Evolutionary conservation across 768 basidiomycete species (phyloP), one percentile per base, ranked within the genome.

Genomic region (Mycena leptocephala): DNA sequence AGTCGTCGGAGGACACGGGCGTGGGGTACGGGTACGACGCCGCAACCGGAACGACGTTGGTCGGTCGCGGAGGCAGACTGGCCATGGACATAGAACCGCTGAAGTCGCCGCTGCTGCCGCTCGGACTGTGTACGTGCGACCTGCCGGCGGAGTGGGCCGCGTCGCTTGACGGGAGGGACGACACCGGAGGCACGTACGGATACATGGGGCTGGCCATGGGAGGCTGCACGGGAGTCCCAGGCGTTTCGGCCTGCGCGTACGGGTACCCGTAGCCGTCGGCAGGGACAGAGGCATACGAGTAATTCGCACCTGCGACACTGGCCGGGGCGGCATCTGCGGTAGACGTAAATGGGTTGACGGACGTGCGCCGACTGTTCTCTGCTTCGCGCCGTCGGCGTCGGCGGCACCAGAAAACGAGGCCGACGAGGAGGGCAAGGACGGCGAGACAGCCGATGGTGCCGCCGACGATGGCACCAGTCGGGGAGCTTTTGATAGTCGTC

Each of bases 391-490:
- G 63, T 28, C 62, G 73, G 16, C 77, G 77, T 6, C 67, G 69
- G 5, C 62, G 73, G 33, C 73, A 75, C 73, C 73, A 78, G 66
- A 78, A 75, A 14, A 72, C 22, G 0, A 78, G 39, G 68, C 72
- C 76, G 1, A 43, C 70, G n/a, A 75, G 5, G 14, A 75, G n/a
- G 1, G 66, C 70, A n/a, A 78, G 73, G 53, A 63, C 26, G 2
- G 51, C 64, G 10, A 78, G 16, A 16, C 64, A 61, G 5, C 78
- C 80, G 33, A 81, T 33, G 37, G 70, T 70, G 48, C 78, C 81
- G 3, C 80, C 81, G 20, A 72, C 71, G 51, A 82, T 81, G 46
- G 77, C 80, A 11, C 76, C 80, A 20, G 68, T 33, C 0, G 72
- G 76, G 28, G 65, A 67, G n/a, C 35, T n/a, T 48, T 74, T 76